Percentiles rank a stretch among this genome's conserved stretches.
phyloP scores from a whole-genome alignment of 495 filamentous ascomycete genomes.

The Podospora conica region DNA sequence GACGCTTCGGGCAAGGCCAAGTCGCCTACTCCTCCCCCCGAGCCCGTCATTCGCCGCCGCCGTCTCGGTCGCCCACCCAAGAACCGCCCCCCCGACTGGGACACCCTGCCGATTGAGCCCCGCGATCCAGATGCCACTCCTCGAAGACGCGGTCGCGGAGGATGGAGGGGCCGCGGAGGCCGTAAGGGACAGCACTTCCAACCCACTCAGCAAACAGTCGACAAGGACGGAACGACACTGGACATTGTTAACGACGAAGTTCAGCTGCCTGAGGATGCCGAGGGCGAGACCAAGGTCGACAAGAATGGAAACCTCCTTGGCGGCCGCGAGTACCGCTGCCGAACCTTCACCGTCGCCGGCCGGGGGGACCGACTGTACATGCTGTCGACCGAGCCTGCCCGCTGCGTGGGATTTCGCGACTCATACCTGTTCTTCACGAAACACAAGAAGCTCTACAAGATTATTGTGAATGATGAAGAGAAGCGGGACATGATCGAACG shows the following conservation, averaged over 20 bases:
- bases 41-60: conserved; percentile 59
- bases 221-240: conserved; percentile 91
- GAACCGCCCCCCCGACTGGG: conserved; percentile 72
- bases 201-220: conserved; percentile 65
- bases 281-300: conserved; percentile 90
- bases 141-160: conserved; percentile 62
- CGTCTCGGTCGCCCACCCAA: conserved; percentile 83
- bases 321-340: conserved; percentile 85
- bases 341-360: conserved; percentile 82
- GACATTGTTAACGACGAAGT: conserved; percentile 91
- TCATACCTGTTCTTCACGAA: conserved; percentile 98
- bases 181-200: conserved; percentile 71
- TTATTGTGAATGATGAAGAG: conserved; percentile 87
- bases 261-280: conserved; percentile 74
- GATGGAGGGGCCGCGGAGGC: conserved; percentile 60
- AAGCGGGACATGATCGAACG: conserved; percentile 92
- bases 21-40: conserved; percentile 50
- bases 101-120: conserved; percentile 50
- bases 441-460: conserved; percentile 89
- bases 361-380: conserved; percentile 89
- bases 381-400: conserved; percentile 93
- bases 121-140: conserved; percentile 51
- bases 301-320: conserved; percentile 73
- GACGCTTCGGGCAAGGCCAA: conserved; percentile 43
- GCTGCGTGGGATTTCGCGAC: conserved; percentile 94